Evolutionary conservation across 441 rosid species (phyloP), one percentile per base, ranked within the genome.

Genomic region (Croton setiger): DNA sequence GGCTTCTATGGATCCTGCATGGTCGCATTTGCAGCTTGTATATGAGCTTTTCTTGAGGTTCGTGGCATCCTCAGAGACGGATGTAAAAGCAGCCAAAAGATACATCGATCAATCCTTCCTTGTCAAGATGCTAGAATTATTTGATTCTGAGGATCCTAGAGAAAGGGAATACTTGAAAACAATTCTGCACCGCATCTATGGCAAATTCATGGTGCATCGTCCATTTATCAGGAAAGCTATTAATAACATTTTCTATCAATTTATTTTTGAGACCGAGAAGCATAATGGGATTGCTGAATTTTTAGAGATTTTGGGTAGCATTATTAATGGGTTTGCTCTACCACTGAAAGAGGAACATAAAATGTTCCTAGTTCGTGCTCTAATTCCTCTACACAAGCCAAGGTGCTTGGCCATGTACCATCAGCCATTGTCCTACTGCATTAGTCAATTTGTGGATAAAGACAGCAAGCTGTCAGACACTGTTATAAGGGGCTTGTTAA

Each of bases 271-370:
- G 79, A 72, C 85, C 0, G 87, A 79, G 73, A 79, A 72, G 72
- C 82, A 81, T 64, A 81, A 81, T 69, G 85, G 85, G 15, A 81
- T 81, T 60, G 79, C 81, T 54, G 85, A 81, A 43, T 20, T 81
- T 67, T 68, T 90, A 69, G 97, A 92, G 82, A 88, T 92, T 69
- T 81, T 92, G 27, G 97, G 97, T 71, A 89, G 94, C 27, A 84
- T 92, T 60, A 85, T 92, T 60, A 92, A 89, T 74, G 97, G 98
- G 72, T 89, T 92, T 63, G 94, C 96, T 71, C 75, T 89, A 67
- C 98, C 98, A 21, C 78, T 92, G 69, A 92, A 92, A 82, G 96
- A 89, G 79, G 96, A 92, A 68, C 97, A 92, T 75, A 89, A 92
- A 73, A 72, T 85, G 70, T 92, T 92, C 74, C 94, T 92, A 52